Evolutionary conservation across 176 grass and related monocot species (phyloP), one percentile per base, ranked within the genome.

Genomic region (Lolium rigidum): DNA sequence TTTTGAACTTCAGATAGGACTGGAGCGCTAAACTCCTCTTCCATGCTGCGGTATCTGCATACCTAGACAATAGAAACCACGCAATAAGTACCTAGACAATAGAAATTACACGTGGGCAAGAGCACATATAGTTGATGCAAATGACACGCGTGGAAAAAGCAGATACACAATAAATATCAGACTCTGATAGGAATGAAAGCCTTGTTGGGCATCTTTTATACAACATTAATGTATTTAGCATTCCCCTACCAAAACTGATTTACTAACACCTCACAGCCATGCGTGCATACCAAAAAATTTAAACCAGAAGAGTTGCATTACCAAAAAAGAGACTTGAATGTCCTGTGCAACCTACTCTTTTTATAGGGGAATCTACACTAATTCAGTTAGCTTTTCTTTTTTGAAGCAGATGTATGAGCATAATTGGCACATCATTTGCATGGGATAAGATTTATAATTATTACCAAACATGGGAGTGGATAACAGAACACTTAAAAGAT

Each of bases 21-120:
- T 17, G 93, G 93, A 87, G 84, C 79, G 69, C 54, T 86, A 76
- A 95, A 82, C 86, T 98, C 93, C 48, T 98, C 90, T 52, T 90
- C 86, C 10, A 98, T 76, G 25, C 84, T 88, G n/a, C 90, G 91
- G 76, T 95, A 95, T 62, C 96, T 92, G 83, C 92, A 98, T 41
- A 98, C 71, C 96, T 98, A 88, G 51, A 84, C 28, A 87, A 11
- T 15, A 43, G 3, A 78, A 31, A 74, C 37, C 50, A 49, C 61
- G 67, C 57, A 81, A 70, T 64, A 64, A 64, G 10, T 64, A 28
- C 61, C 5, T 64, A 64, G 61, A 64, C 11, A 64, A 64, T 15
- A n/a, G 55, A 79, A 48, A 76, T 50, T 31, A 61, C 63, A 77
- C 18, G 59, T 44, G 15, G 2, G 51, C 11, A 8, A 38, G 4